Evolutionary conservation across 306 rosid genomes (phyloP), one percentile per base, ranked within the genome.

Genomic region (Dalbergia oliveri): DNA sequence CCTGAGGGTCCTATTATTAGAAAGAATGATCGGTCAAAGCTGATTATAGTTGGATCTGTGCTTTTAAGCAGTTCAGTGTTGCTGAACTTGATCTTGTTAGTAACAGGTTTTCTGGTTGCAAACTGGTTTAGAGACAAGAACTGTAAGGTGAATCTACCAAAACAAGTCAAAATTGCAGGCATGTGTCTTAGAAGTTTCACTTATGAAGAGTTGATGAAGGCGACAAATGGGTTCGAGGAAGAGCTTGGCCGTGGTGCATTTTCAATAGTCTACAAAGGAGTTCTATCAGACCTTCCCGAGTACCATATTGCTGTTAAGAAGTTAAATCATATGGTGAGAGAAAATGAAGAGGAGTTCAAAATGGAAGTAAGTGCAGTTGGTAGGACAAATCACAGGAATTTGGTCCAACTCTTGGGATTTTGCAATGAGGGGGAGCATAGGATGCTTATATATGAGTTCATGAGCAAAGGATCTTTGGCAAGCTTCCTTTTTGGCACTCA

Each of bases 141-240:
- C 1, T n/a, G 37, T 16, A n/a, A 49, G 72, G 47, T 75, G 59
- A 1, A 26, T 26, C 79, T 26, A 14, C 15, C 79, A 23, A 19
- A 21, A 33, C 79, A 61, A 39, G 23, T 74, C 15, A 26, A 26
- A 26, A 44, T 12, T 21, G 60, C 58, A 61, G 79, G 69, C 45
- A 31, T 61, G 68, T 43, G 4, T 47, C 60, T 75, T 2, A 75
- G 44, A 44, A 75, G 44, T 45, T 75, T 75, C 70, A 75, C 47
- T 12, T 44, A 63, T 62, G 72, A 76, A 34, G 80, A 76, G 64
- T 45, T 64, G 66, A 63, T 72, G 18, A 76, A 63, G 57, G 72
- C 80, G 33, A 76, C 80, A 64, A 64, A 76, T 49, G 72, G 9
- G n/a, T 76, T 76, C 80, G 31, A 76, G 70, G 72, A 76, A 31